Evolutionary conservation across 2,329 filamentous ascomycete species (phyloP).

Genomic region (Myotisia sp.): DNA sequence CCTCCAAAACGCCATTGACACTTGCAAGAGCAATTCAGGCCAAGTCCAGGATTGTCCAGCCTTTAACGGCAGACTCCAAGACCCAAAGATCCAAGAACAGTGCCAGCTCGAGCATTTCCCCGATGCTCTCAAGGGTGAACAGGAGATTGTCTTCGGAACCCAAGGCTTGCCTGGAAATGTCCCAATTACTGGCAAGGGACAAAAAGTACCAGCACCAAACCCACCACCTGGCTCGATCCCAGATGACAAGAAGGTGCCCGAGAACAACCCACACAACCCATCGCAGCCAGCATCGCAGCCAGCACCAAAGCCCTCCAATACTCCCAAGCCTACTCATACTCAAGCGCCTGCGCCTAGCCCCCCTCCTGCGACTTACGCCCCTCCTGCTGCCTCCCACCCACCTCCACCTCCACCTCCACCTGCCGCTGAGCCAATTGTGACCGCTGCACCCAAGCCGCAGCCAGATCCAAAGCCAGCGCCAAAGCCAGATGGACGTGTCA

Average conservation of each 20-base stretch:
- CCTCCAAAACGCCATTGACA: conserved; percentile 56
- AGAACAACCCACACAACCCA: neutral
- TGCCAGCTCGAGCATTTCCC: conserved; percentile 51
- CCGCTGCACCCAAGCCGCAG: neutral
- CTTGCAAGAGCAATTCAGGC: conserved; percentile 59
- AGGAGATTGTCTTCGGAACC: conserved; percentile 41
- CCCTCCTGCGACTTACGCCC: conserved; percentile 1
- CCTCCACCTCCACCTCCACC: neutral
- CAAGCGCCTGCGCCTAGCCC: conserved; percentile 1
- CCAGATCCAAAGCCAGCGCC: neutral
- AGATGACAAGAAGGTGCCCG: neutral
- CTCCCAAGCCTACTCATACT: neutral
- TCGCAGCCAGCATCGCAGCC: neutral
- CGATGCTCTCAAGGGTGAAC: conserved; percentile 39
- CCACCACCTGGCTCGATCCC: neutral
- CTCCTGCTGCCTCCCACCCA: neutral
- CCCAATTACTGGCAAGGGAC: conserved; percentile 33
- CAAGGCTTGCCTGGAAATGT: conserved; percentile 53
- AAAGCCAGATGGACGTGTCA: conserved; percentile 6
- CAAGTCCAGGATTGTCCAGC: conserved; percentile 57
- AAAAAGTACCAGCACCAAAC: conserved; percentile 14
- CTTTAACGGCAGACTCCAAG: conserved; percentile 59
- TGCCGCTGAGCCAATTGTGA: neutral
- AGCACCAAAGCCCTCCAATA: neutral
- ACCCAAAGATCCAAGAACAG: conserved; percentile 36